Percentiles rank a stretch among this genome's conserved stretches.
phyloP scores from a whole-genome alignment of 2,329 filamentous ascomycete species.

The Ceratocystis colombiana region DNA sequence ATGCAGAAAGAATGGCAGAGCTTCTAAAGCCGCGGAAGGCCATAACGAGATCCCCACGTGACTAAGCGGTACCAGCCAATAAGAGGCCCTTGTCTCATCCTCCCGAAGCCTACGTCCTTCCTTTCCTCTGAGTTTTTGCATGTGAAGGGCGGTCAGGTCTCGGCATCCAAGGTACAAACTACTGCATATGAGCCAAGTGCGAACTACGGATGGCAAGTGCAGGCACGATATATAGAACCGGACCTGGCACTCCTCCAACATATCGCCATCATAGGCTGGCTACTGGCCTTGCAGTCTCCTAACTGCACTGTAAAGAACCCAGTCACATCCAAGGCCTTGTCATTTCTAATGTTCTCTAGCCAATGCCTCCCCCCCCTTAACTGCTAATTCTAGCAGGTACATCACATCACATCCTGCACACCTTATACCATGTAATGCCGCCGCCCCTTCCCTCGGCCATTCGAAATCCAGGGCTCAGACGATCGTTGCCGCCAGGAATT shows the following conservation, averaged over 20 bases:
- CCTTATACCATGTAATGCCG: neutral
- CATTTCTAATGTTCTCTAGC: neutral
- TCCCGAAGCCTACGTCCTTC: slow-evolving; percentile 4
- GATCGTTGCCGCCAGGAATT: neutral
- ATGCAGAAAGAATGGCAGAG: neutral
- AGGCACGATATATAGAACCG: neutral
- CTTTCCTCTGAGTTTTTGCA: neutral
- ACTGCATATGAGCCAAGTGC: neutral
- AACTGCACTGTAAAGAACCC: neutral
- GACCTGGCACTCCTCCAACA: neutral
- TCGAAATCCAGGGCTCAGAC: neutral
- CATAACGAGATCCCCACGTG: neutral
- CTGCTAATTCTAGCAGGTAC: neutral
- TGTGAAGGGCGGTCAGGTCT: slow-evolving; percentile 10
- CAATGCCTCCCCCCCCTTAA: neutral
- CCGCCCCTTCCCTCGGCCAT: neutral
- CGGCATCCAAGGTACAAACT: neutral
- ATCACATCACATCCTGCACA: neutral
- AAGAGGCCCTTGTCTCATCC: neutral
- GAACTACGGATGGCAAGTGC: neutral
- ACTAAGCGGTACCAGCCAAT: slow-evolving; percentile 14
- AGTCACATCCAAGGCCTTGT: neutral
- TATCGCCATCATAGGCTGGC: too few relatives aligned
- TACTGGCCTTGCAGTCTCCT: neutral
- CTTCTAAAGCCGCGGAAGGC: neutral